Base-by-base conservation (phyloP, 345 rosid genomes). In the Noccaea caerulescens region DNA sequence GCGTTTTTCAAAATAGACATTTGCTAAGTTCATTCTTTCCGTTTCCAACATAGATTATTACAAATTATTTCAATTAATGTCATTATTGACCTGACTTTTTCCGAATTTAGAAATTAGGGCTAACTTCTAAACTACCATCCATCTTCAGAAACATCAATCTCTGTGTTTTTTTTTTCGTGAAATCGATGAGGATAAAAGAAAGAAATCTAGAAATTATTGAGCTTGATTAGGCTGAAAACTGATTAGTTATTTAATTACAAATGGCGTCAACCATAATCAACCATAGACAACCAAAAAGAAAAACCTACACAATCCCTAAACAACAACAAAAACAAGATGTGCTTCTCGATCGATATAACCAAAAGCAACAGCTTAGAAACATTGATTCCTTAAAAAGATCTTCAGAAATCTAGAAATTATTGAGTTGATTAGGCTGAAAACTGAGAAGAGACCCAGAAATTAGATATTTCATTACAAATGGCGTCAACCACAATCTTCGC, bases 161-260 rank as follows among this genome's bases (percentile, higher is more conserved):
- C 6, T n/a, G 11, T 6, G 16, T 3, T 3, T 1, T 12, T 3
- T 1, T 12, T 51, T 6, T 6, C 9, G n/a, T 36, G 43, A 11
- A 8, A 18, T 25, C 38, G 11, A 51, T 27, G 11, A 33, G 3
- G 3, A 46, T 6, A 5, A 53, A 54, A 18, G 8, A 6, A 69
- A 0, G 41, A 69, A 47, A 49, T 44, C 14, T 10, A 56, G 14
- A 23, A 32, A 55, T 45, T 51, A 8, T 51, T 53, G 25, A 41
- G 42, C 23, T 41, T 18, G n/a, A 61, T 32, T 32, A 32, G 43
- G 49, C 37, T 25, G 52, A 27, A 59, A 59, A 59, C 12, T n/a
- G 51, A 52, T 44, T 42, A 62, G 55, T 52, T 52, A 3, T 4
- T n/a, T 71, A 30, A 62, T 61, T 71, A 52, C 68, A 49, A 41